Evolutionary conservation across 2,329 filamentous ascomycete genomes (phyloP).

Genomic region (Ophiocordyceps polyrhachis-furcata): DNA sequence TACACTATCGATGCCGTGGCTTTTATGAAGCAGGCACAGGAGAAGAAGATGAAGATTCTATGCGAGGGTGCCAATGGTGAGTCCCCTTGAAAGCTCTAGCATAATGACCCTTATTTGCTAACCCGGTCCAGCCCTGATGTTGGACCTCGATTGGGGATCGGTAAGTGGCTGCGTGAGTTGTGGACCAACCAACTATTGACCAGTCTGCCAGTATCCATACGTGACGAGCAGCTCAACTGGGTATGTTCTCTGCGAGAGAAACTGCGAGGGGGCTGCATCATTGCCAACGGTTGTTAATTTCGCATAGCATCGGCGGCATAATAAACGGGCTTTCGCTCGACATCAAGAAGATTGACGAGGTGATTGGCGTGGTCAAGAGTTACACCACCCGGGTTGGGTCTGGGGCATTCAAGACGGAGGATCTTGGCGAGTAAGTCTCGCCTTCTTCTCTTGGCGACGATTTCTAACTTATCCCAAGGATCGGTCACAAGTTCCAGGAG

Average conservation of each 20-base stretch:
- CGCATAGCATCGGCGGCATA: conserved; percentile 7
- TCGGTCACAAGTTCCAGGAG: conserved; percentile 27
- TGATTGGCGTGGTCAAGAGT: conserved; percentile 45
- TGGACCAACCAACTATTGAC: background rate
- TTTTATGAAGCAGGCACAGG: conserved; percentile 42
- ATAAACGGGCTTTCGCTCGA: conserved; percentile 14
- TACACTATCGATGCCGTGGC: conserved; percentile 50
- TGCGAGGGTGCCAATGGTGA: conserved; percentile 40
- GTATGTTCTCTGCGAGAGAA: background rate
- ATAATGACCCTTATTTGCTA: background rate
- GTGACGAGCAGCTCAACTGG: conserved; percentile 11
- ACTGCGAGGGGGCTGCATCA: background rate
- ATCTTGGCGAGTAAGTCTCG: conserved; percentile 1
- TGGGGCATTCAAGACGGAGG: conserved; percentile 5
- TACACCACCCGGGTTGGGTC: conserved; percentile 6
- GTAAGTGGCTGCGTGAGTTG: conserved; percentile 3
- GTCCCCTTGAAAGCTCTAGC: background rate
- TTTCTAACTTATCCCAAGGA: background rate
- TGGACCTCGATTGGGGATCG: conserved; percentile 40
- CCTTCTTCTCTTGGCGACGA: background rate
- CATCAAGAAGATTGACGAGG: conserved; percentile 35
- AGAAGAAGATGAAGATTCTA: conserved; percentile 38
- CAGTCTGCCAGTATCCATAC: conserved; percentile 6
- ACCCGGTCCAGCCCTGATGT: conserved; percentile 30
- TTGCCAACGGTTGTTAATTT: background rate